Percentiles rank a stretch among this genome's conserved stretches.
phyloP scores from a whole-genome alignment of 2,329 filamentous ascomycete species.

The Cryphonectria radicalis region DNA sequence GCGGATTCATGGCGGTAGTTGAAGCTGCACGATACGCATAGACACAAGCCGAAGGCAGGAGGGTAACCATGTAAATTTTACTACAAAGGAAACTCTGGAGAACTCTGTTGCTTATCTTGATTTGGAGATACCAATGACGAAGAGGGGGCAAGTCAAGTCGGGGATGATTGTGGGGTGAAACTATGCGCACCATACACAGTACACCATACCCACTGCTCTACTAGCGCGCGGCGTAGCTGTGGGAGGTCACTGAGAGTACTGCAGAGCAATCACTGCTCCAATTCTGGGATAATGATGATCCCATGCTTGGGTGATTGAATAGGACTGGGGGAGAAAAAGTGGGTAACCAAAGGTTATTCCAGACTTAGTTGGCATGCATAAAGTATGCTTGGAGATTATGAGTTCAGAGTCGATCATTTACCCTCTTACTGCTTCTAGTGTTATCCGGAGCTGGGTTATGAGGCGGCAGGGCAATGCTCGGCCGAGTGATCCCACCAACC shows the following conservation, averaged over 20 bases:
- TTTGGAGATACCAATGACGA: background rate
- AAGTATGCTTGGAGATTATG: background rate
- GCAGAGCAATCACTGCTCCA: too few relatives aligned
- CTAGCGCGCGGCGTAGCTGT: background rate
- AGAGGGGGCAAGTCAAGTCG: background rate
- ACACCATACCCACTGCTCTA: background rate
- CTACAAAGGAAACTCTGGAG: background rate
- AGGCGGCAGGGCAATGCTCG: background rate
- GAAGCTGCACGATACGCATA: background rate
- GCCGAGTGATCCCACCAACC: background rate
- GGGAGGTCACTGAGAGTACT: background rate
- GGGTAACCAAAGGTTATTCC: background rate
- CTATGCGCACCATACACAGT: background rate
- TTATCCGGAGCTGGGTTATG: background rate
- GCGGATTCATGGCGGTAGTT: slow-evolving; percentile 16
- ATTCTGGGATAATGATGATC: too few relatives aligned
- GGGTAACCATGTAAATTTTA: background rate
- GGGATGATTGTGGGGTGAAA: slow-evolving; percentile 21
- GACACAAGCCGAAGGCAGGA: background rate
- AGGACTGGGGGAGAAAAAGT: too few relatives aligned
- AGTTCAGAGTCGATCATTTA: background rate
- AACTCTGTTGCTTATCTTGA: background rate
- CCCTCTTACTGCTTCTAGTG: background rate
- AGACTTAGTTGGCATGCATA: background rate
- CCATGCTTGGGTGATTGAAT: too few relatives aligned